Evolutionary conservation across 1,284 basidiomycete species (phyloP), one percentile per base, ranked within the genome.

Genomic region (Farysia itapuensis): DNA sequence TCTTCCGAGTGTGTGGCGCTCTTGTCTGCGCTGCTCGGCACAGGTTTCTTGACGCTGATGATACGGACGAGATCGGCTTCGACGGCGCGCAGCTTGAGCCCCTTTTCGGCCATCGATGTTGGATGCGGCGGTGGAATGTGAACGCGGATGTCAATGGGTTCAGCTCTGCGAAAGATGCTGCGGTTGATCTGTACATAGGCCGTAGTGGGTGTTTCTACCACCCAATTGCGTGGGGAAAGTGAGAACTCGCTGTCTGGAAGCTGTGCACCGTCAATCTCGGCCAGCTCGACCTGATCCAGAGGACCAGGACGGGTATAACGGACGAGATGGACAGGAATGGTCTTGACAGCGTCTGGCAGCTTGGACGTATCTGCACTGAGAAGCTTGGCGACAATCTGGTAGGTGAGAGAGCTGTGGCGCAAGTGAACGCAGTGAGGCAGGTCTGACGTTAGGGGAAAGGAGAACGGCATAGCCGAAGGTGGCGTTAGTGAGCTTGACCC

Each of bases 381-480:
- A 20, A 76, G 51, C 12, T 26, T 49, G 2, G 74, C 74, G 6
- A 47, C 44, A 37, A 76, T 40, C 19, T 29, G 34, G 35, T 76
- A 76, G 4, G 53, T 41, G 13, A 76, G 46, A 8, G 51, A 57
- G 53, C 69, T 65, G 16, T 48, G 20, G 15, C 51, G 52, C 2
- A 68, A 48, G 39, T 76, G 74, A 13, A 74, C 50, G 44, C 74
- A 76, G 37, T 76, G 74, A 14, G 72, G 74, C 20, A 75, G 48
- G 20, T 76, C 71, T 12, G 49, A 22, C 1, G 72, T 70, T 23
- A 76, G 56, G 3, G 45, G 45, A n/a, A 75, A 70, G 3, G 54
- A 60, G 41, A 76, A 76, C 4, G 70, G 58, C 52, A 76, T 49
- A 14, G 51, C 51, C 2, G 63, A 59, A 1, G 74, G 72, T 1